Conservation (phyloP, 768 basidiomycete species). For the Leccinum subtestaceum region DNA sequence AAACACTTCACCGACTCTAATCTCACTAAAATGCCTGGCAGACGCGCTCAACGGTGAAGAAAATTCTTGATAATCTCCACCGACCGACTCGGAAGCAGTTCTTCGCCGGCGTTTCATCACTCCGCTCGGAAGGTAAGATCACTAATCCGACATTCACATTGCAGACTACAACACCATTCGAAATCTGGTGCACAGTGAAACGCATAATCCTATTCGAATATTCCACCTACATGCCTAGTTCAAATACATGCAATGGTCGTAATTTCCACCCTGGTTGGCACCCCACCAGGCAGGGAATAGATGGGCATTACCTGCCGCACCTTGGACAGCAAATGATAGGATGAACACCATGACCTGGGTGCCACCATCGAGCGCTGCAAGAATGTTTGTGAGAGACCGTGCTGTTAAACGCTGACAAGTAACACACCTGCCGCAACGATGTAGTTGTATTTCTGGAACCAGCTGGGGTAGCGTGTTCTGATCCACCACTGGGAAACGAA, state of each 20-base stretch:
- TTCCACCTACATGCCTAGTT: conserved; percentile 1
- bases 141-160: background rate
- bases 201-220: background rate
- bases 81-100: too few species aligned
- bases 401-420: background rate
- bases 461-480: conserved; percentile 35
- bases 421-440: conserved; percentile 39
- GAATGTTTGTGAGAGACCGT: background rate
- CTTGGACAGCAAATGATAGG: conserved; percentile 48
- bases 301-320: conserved; percentile 46
- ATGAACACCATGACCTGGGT: conserved; percentile 57
- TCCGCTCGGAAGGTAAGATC: background rate
- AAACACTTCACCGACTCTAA: too few species aligned
- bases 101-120: background rate
- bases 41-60: too few species aligned
- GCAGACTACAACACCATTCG: background rate
- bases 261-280: conserved; percentile 50
- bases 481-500: conserved; percentile 39
- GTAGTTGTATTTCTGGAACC: conserved; percentile 40
- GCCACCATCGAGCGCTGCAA: conserved; percentile 37
- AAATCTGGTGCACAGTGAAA: background rate
- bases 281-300: conserved; percentile 59
- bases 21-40: too few species aligned
- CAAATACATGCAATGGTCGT: conserved; percentile 25
- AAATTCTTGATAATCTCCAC: too few species aligned